A percentile compares a stretch with the other conserved stretches of the same genome.
Evolutionary conservation across 768 basidiomycete genomes (phyloP).

Genomic region (Mycena metata): DNA sequence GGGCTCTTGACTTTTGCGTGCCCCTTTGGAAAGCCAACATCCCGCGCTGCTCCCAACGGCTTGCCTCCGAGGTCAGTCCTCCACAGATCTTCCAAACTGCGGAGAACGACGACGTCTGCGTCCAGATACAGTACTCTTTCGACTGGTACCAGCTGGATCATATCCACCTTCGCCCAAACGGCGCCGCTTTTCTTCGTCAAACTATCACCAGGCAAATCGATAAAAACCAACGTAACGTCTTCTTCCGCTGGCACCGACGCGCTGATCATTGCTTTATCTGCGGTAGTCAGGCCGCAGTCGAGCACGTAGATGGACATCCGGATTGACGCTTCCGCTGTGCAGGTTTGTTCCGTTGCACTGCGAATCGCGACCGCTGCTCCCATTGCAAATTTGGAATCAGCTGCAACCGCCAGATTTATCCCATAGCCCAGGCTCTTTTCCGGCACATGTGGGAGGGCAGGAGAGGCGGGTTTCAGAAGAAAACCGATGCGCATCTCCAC

Average conservation of each 20-base stretch:
- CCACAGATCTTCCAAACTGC: constrained; percentile 59
- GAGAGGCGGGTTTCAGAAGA: constrained; percentile 36
- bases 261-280: constrained; percentile 51
- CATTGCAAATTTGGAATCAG: constrained; percentile 61
- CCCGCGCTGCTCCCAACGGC: constrained; percentile 59
- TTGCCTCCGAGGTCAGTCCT: constrained; percentile 56
- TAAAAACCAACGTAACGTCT: constrained; percentile 58
- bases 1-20: constrained; percentile 51
- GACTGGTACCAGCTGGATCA: constrained; percentile 59
- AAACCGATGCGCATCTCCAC: constrained; percentile 69
- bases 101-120: constrained; percentile 63
- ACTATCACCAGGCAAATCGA: constrained; percentile 50
- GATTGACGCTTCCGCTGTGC: constrained; percentile 47
- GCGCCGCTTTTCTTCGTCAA: constrained; percentile 42
- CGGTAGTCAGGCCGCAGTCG: constrained; percentile 58
- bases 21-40: constrained; percentile 66
- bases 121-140: constrained; percentile 68
- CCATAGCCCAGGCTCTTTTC: constrained; percentile 55
- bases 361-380: constrained; percentile 63
- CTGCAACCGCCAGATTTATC: constrained; percentile 60
- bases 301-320: constrained; percentile 65
- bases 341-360: constrained; percentile 44
- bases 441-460: constrained; percentile 32
- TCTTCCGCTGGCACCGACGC: constrained; percentile 43
- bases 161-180: constrained; percentile 66